A percentile compares a stretch with the other conserved stretches of the same genome.
These are phyloP conservation scores for Aspergillus sclerotioniger DNA, from an alignment of 495 filamentous ascomycete genomes.

Conservation along the genomic window DNA sequence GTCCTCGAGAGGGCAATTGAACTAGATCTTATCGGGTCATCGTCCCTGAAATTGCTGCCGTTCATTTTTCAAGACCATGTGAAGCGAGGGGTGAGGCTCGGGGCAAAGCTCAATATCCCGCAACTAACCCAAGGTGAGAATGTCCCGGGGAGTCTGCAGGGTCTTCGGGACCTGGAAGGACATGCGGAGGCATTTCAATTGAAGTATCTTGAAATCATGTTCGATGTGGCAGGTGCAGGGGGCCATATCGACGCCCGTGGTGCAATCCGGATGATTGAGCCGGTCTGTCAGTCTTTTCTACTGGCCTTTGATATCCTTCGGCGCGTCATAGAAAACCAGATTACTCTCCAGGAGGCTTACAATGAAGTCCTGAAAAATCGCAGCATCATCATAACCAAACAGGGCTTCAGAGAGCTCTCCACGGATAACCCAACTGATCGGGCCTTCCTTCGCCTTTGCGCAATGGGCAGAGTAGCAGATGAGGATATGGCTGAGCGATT, in stretches of 20 bases:
- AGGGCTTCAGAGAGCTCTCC: constrained; percentile 10
- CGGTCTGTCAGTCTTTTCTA: constrained; percentile 3
- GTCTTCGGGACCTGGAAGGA: background rate
- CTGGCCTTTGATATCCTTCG: background rate
- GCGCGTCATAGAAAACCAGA: background rate
- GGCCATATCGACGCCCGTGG: constrained; percentile 3
- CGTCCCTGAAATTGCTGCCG: background rate
- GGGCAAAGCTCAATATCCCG: constrained; percentile 39
- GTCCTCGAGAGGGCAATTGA: background rate
- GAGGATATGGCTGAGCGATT: constrained; percentile 15
- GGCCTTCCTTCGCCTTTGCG: constrained; percentile 23
- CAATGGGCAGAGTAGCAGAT: constrained; percentile 23
- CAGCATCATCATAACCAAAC: background rate
- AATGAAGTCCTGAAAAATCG: constrained; percentile 15
- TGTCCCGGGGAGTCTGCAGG: constrained; percentile 21
- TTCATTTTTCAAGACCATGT: constrained; percentile 15
- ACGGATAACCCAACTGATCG: constrained; percentile 10
- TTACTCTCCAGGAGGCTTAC: background rate
- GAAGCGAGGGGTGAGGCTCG: constrained; percentile 37
- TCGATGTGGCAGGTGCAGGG: constrained; percentile 4
- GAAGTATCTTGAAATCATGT: constrained; percentile 10
- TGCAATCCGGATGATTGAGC: constrained; percentile 8
- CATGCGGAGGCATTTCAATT: background rate
- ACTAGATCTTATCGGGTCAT: background rate
- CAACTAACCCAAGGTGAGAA: constrained; percentile 38